These are phyloP conservation scores for Nannochloris sp. DNA, from an alignment of 139 green algal species.

Conservation along the genomic window DNA sequence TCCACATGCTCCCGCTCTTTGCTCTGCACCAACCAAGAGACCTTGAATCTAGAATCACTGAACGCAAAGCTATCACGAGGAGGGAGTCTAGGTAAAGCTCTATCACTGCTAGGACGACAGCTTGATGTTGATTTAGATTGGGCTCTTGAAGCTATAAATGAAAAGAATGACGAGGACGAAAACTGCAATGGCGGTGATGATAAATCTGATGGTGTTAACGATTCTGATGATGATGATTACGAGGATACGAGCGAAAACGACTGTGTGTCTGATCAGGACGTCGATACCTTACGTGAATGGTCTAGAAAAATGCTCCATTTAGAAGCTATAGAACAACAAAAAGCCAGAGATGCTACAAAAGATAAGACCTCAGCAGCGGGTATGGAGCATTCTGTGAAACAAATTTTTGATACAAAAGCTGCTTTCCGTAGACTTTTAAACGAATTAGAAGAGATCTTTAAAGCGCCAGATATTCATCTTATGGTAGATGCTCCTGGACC, in stretches of 20 bases:
- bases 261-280: not conserved
- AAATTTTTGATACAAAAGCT: slow-evolving; percentile 21
- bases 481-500: slow-evolving; percentile 12
- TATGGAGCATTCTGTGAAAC: not conserved
- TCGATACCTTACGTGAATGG: slow-evolving; percentile 15
- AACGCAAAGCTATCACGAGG: slow-evolving; percentile 4
- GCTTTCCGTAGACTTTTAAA: slow-evolving; percentile 21
- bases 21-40: not conserved
- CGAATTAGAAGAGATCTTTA: slow-evolving; percentile 30
- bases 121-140: slow-evolving; percentile 14
- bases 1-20: not conserved
- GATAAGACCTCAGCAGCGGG: not conserved
- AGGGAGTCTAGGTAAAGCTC: not conserved
- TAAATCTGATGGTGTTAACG: not conserved
- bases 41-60: not conserved
- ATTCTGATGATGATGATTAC: not conserved
- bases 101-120: not conserved
- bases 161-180: not conserved
- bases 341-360: not conserved
- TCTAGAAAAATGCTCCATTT: slow-evolving; percentile 5
- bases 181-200: slow-evolving; percentile 1
- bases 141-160: not conserved
- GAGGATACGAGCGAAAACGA: slow-evolving; percentile 13
- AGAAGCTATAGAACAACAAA: not conserved
- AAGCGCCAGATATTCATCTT: slow-evolving; percentile 24